These are phyloP conservation scores for Plasmodium inui DNA, from an alignment of 169 alveolate genomes.

Conservation along the genomic window DNA sequence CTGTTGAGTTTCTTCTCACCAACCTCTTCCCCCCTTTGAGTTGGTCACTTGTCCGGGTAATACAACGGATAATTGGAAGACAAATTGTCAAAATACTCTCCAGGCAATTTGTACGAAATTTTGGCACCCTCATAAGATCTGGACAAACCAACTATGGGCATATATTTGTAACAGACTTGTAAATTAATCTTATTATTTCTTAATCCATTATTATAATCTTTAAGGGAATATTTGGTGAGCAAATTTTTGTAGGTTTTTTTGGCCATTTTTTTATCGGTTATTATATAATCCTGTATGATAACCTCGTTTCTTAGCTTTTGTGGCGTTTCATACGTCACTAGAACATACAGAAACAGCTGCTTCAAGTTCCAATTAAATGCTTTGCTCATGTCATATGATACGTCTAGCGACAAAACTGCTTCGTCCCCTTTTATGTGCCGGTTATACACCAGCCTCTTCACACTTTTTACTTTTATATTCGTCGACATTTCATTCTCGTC, in stretches of 20 bases:
- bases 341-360: constrained; percentile 63
- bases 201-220: constrained; percentile 71
- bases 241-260: constrained; percentile 30
- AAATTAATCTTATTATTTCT: constrained; percentile 50
- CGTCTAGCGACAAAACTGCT: constrained; percentile 57
- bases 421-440: constrained; percentile 67
- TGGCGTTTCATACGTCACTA: constrained; percentile 73
- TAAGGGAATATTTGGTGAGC: constrained; percentile 57
- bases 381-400: constrained; percentile 73
- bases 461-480: constrained; percentile 36
- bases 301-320: constrained; percentile 44
- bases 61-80: constrained; percentile 53
- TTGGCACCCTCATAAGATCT: constrained; percentile 60
- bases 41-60: constrained; percentile 50
- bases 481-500: constrained; percentile 50
- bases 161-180: constrained; percentile 72
- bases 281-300: constrained; percentile 57
- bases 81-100: constrained; percentile 52
- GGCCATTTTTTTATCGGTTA: constrained; percentile 19
- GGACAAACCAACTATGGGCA: constrained; percentile 60
- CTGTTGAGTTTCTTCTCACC: background rate
- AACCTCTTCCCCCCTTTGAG: background rate
- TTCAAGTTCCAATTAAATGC: constrained; percentile 74
- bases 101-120: constrained; percentile 48
- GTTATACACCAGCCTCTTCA: constrained; percentile 55